These are phyloP conservation scores for Chrysoporthe austroafricana DNA, from an alignment of 2,329 filamentous ascomycete species.

Conservation along the genomic window DNA sequence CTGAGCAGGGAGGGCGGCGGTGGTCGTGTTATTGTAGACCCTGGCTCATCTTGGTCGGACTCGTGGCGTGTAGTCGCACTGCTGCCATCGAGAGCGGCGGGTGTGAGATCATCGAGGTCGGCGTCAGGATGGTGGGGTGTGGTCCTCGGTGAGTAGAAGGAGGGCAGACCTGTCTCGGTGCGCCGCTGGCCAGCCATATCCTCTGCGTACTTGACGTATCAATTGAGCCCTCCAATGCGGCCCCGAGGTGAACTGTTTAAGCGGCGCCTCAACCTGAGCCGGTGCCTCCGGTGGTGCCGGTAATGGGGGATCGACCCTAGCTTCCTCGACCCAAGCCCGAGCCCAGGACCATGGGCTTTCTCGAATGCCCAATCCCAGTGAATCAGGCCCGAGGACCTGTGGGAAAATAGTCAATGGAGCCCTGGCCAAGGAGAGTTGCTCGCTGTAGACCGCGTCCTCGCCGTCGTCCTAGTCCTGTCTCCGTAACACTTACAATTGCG, in stretches of 20 bases:
- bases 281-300: conserved; percentile 1
- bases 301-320: neutral
- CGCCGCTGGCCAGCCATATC: conserved; percentile 21
- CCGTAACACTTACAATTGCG: neutral
- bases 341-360: neutral
- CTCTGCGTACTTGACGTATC: too few species aligned
- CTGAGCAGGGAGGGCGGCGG: conserved; percentile 76
- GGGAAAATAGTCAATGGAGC: neutral
- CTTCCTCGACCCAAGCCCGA: neutral
- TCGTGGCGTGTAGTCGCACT: conserved; percentile 18
- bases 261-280: neutral
- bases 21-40: conserved; percentile 25
- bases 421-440: neutral
- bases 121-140: conserved; percentile 32
- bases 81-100: conserved; percentile 23
- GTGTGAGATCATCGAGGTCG: conserved; percentile 32
- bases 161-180: conserved; percentile 31
- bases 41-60: conserved; percentile 26
- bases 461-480: neutral
- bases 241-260: neutral
- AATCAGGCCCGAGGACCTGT: neutral
- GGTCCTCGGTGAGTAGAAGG: conserved; percentile 38
- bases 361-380: neutral
- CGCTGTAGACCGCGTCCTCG: neutral
- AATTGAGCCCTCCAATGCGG: neutral